Base-by-base conservation (phyloP, 371 early-diverging fungal genomes). In the Zychaea mexicana region DNA sequence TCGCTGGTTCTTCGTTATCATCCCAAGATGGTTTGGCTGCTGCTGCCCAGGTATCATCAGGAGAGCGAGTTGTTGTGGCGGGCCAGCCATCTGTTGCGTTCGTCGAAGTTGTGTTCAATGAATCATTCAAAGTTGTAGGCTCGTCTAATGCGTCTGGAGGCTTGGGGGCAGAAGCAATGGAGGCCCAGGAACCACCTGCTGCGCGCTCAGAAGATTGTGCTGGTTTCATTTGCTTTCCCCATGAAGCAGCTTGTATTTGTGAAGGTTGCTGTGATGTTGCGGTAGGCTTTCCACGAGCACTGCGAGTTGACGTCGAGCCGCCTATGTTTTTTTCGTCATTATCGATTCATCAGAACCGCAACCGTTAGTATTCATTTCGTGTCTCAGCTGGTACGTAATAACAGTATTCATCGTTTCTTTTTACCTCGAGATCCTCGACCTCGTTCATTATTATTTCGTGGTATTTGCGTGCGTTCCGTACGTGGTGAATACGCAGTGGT, bases 101-200 rank as follows among this genome's bases (percentile, higher is more conserved):
- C n/a, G n/a, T n/a, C 9, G 63, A 39, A 32, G 65, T 68, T 42
- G 52, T 31, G 17, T 64, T 54, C 73, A 73, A 73, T 39, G 52
- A 53, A 24, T 72, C 62, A 7, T 42, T 55, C 27, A 42, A 45
- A 13, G 54, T 30, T n/a, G 42, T 42, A 33, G n/a, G 32, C 5
- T 53, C 49, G 7, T 36, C n/a, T 10, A 52, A 19, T 13, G 62
- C 61, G 54, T 53, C 28, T 3, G 45, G 22, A 45, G 52, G 49
- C 54, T 77, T 69, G 28, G 69, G 67, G 39, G 71, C 65, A 27
- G 78, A 78, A 21, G 76, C 79, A 54, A 78, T 73, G 21, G 76
- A 69, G 49, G 79, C 76, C 79, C 76, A 79, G 52, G 79, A 79
- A 33, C 76, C 73, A 32, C 60, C 57, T 22, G 26, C 28, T 63